These are phyloP conservation scores for Globisporangium barbulae DNA, from an alignment of 352 stramenopile species.

Conservation along the genomic window DNA sequence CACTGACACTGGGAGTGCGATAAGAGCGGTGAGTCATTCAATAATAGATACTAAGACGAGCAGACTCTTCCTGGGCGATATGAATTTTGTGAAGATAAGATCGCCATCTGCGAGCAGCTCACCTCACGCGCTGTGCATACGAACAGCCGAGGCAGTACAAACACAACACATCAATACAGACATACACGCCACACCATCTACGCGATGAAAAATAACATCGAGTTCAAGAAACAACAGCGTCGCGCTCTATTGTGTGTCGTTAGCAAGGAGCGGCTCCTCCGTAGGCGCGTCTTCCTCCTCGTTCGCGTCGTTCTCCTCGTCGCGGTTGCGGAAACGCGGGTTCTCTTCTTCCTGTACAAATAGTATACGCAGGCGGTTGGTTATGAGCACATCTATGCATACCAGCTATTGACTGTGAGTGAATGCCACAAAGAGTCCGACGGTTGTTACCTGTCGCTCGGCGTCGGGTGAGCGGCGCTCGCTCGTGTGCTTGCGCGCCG, in stretches of 20 bases:
- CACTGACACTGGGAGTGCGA: background rate
- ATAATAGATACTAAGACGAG: background rate
- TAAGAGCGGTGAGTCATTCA: background rate
- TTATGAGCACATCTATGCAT: background rate
- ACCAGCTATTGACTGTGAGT: background rate
- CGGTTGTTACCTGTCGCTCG: slow-evolving; percentile 16
- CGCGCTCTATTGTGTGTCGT: slow-evolving; percentile 3
- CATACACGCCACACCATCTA: background rate
- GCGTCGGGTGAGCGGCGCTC: slow-evolving; percentile 25
- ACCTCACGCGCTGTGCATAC: background rate
- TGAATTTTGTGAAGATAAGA: background rate
- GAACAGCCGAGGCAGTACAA: background rate
- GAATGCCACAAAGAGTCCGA: background rate
- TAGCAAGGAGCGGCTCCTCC: background rate
- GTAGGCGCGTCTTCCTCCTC: slow-evolving; percentile 18
- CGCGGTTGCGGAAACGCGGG: slow-evolving; percentile 57
- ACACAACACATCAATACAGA: background rate
- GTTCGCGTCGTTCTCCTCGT: slow-evolving; percentile 28
- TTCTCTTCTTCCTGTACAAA: slow-evolving; percentile 42
- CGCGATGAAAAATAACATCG: background rate
- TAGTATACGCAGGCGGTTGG: background rate
- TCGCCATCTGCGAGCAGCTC: background rate
- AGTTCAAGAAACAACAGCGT: background rate
- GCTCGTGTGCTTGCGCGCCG: slow-evolving; percentile 28
- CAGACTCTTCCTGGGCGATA: background rate